Percentiles rank a stretch among this genome's conserved stretches.
Conservation (phyloP, 352 stramenopile genomes). For the Pythium sukuiense region DNA sequence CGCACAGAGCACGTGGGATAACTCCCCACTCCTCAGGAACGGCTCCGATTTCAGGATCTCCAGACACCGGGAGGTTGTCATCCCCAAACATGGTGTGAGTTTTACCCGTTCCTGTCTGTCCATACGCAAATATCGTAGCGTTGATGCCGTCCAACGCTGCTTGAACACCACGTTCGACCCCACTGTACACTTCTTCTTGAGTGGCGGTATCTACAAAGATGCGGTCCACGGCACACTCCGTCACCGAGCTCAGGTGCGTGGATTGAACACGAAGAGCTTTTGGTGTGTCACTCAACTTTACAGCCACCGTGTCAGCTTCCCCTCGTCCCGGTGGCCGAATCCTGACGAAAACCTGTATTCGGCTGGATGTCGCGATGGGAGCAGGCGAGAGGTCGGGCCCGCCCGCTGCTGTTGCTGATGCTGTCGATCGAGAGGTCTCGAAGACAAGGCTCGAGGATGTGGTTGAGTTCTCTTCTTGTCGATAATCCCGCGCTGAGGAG, state of each 20-base stretch:
- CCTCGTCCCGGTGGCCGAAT: constrained; percentile 43
- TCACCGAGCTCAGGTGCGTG: constrained; percentile 28
- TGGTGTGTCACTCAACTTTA: constrained; percentile 32
- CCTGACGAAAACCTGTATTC: constrained; percentile 73
- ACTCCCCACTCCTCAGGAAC: constrained; percentile 53
- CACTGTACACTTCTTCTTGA: constrained; percentile 80
- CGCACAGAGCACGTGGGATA: constrained; percentile 69
- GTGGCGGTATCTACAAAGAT: constrained; percentile 64
- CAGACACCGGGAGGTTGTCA: constrained; percentile 18
- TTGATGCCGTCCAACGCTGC: constrained; percentile 85
- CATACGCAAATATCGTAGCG: constrained; percentile 91
- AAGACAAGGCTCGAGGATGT: not conserved
- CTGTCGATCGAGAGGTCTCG: not conserved
- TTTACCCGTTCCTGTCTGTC: constrained; percentile 90
- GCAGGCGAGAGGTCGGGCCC: not conserved
- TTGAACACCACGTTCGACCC: constrained; percentile 61
- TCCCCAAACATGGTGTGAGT: constrained; percentile 91
- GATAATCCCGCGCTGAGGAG: not conserved
- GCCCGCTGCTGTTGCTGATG: not conserved
- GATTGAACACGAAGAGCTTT: constrained; percentile 32
- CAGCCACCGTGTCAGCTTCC: constrained; percentile 31
- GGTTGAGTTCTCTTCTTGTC: not conserved
- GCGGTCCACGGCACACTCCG: constrained; percentile 69
- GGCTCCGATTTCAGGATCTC: not conserved
- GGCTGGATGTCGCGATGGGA: constrained; percentile 10